A percentile compares a stretch with the other conserved stretches of the same genome.
Conservation (phyloP, 441 rosid genomes). For the Gossypium gossypioides region DNA sequence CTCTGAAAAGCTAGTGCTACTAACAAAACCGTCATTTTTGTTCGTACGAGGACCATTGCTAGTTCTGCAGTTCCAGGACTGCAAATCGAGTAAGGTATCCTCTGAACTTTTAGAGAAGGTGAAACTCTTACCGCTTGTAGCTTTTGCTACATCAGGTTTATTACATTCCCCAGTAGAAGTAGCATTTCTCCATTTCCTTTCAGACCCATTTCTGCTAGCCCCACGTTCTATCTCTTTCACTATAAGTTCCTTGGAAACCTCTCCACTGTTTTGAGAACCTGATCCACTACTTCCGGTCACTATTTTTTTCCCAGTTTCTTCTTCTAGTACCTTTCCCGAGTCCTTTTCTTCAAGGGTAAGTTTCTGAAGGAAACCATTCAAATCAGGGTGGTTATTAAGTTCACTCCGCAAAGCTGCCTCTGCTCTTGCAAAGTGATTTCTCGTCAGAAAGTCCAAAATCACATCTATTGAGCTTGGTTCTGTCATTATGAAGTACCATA, state of each 20-base stretch:
- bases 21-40: conserved; percentile 31
- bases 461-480: conserved; percentile 54
- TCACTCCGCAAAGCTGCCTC: conserved; percentile 87
- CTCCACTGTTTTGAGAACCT: conserved; percentile 33
- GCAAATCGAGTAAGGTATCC: conserved; percentile 42
- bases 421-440: conserved; percentile 66
- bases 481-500: conserved; percentile 40
- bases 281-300: conserved; percentile 21
- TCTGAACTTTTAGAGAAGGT: conserved; percentile 38
- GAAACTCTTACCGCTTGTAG: conserved; percentile 31
- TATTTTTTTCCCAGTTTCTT: conserved; percentile 29
- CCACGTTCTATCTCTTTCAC: conserved; percentile 82
- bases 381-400: conserved; percentile 55
- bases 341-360: conserved; percentile 49
- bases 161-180: conserved; percentile 36
- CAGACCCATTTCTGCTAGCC: conserved; percentile 47
- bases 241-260: conserved; percentile 62
- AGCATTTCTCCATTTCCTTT: conserved; percentile 45
- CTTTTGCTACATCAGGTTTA: conserved; percentile 33
- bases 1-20: conserved; percentile 22
- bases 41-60: conserved; percentile 37
- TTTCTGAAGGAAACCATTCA: conserved; percentile 59
- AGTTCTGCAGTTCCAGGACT: conserved; percentile 50
- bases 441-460: conserved; percentile 65
- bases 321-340: conserved; percentile 28